Evolutionary conservation across 2,329 filamentous ascomycete species (phyloP), one percentile per base, ranked within the genome.

Genomic region (Apiospora sp.): DNA sequence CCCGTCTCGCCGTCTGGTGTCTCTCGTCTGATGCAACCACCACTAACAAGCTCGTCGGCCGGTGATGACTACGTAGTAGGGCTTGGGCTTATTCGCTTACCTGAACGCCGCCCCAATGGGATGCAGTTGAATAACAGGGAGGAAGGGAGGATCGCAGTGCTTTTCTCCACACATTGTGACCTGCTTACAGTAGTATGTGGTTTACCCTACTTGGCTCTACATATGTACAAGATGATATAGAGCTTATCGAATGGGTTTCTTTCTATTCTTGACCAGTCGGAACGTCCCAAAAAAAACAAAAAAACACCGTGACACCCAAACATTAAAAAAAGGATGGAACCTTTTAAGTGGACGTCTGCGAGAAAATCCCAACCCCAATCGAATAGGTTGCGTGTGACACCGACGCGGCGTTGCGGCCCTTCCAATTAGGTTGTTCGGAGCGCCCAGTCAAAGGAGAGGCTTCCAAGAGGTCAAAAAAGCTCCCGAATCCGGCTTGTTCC

Each of bases 401-500:
- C 58, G 58, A 41, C 58, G 58, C 58, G 30, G 58, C 58, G 58
- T 41, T 64, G 58, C 34, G 34, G 58, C 58, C 58, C 58, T 64
- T 64, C 58, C 58, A 64, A 64, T 64, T 64, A 64, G 58, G 19
- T 41, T 64, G 10, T 64, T 64, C 58, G 58, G 58, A 41, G 58
- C 30, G 58, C 34, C 58, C 58, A 64, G 58, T n/a, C 1, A 37
- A 61, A 37, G 8, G 16, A 61, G 34, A 64, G 4, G 37, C 30
- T 64, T 34, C 54, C 54, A 13, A 41, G 58, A 41, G 30, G 34
- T 24, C 27, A 22, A 41, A 64, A 41, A n/a, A n/a, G 19, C 58
- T 64, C 58, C 58, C 58, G 58, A 37, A n/a, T 64, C 58, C 58
- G 58, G 58, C 58, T 64, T 64, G 58, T 64, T 64, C 58, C 58